phyloP scores from a whole-genome alignment of 257 asterid genomes.

The Ilex asprella region DNA sequence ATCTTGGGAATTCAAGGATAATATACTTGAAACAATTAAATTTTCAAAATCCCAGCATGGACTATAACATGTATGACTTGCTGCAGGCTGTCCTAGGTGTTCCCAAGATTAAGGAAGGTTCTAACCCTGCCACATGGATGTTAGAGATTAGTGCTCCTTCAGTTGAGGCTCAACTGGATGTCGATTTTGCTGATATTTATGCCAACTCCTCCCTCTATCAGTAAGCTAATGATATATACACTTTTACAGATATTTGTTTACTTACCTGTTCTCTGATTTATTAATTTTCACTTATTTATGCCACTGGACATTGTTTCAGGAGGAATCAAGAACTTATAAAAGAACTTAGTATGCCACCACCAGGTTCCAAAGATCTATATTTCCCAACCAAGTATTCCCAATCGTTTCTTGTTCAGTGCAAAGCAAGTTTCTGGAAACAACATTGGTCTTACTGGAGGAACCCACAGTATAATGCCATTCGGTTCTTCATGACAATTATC shows the following conservation, averaged over 20 bases:
- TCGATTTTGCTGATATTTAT: conserved; percentile 44
- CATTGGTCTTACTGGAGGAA: conserved; percentile 48
- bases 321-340: conserved; percentile 34
- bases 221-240: conserved; percentile 17
- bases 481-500: conserved; percentile 31
- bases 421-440: conserved; percentile 59
- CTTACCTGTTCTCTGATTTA: not conserved
- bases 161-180: conserved; percentile 30
- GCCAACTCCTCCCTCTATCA: conserved; percentile 35
- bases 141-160: conserved; percentile 37
- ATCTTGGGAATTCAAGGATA: too few relatives aligned
- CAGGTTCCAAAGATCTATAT: conserved; percentile 35
- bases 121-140: conserved; percentile 63
- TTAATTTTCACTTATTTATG: not conserved
- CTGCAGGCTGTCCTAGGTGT: conserved; percentile 41
- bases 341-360: conserved; percentile 42
- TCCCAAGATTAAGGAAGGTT: conserved; percentile 36
- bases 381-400: conserved; percentile 40
- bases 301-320: conserved; percentile 15
- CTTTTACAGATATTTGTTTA: not conserved
- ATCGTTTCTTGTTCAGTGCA: conserved; percentile 34
- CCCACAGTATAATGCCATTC: conserved; percentile 34
- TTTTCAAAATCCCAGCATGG: too few relatives aligned
- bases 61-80: not conserved
- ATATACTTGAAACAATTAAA: too few relatives aligned